Percentiles rank a stretch among this genome's conserved stretches.
These are phyloP conservation scores for Phytophthora capsici DNA, from an alignment of 352 stramenopile genomes.

Conservation along the genomic window DNA sequence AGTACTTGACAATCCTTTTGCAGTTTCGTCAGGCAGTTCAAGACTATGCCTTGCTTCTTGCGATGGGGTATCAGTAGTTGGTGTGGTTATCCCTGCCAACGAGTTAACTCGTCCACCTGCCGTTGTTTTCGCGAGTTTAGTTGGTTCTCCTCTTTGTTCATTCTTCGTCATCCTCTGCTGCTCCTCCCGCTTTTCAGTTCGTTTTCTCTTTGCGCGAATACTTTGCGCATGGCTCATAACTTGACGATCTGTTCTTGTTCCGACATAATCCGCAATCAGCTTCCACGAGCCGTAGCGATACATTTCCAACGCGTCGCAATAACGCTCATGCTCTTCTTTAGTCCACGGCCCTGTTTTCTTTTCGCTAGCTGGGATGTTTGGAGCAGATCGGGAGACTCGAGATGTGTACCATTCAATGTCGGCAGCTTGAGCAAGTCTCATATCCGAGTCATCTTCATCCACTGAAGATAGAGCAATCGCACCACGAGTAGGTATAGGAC, in stretches of 20 bases:
- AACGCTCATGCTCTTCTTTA: constrained; percentile 22
- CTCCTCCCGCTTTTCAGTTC: background rate
- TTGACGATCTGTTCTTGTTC: constrained; percentile 27
- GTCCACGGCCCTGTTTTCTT: constrained; percentile 17
- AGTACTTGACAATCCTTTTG: no score
- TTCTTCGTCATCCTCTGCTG: background rate
- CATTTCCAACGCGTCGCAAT: constrained; percentile 12
- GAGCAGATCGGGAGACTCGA: background rate
- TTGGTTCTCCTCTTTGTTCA: background rate
- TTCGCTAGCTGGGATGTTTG: background rate
- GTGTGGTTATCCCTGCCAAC: no score
- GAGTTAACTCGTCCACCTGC: no score
- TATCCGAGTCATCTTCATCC: constrained; percentile 7
- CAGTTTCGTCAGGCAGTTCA: no score
- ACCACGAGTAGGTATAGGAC: background rate
- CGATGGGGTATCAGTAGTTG: no score
- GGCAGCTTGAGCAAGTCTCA: constrained; percentile 9
- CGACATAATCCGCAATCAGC: constrained; percentile 8
- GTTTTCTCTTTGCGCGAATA: constrained; percentile 24
- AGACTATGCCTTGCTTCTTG: no score
- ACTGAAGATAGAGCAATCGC: background rate
- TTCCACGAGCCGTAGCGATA: constrained; percentile 27
- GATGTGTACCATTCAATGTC: constrained; percentile 6
- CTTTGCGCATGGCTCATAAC: constrained; percentile 28
- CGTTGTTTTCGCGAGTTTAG: background rate